Conservation (phyloP, 2,329 filamentous ascomycete species). For the Emergomyces africanus region DNA sequence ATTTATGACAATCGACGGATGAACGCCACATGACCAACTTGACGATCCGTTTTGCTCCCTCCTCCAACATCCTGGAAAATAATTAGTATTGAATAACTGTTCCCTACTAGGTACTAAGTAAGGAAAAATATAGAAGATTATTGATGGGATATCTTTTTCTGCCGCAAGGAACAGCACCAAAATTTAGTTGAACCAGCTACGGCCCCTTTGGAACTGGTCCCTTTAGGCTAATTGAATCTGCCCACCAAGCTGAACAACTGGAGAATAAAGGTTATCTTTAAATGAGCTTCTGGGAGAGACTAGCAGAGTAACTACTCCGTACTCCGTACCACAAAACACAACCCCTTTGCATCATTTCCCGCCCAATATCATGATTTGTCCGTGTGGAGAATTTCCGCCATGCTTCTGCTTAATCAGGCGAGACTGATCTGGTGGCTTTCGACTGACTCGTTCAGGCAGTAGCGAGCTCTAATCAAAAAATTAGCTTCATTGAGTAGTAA, state of each 20-base stretch:
- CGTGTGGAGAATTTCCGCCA: not conserved
- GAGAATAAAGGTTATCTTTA: too few relatives aligned
- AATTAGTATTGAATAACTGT: too few relatives aligned
- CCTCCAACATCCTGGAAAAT: not conserved
- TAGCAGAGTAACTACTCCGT: too few relatives aligned
- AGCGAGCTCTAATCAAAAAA: not conserved
- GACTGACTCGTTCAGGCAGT: not conserved
- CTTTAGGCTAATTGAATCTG: too few relatives aligned
- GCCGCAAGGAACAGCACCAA: not conserved
- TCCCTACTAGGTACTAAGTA: too few relatives aligned
- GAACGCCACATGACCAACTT: not conserved
- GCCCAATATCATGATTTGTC: not conserved
- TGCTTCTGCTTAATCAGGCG: not conserved
- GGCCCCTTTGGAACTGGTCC: too few relatives aligned
- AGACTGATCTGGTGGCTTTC: not conserved
- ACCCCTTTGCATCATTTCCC: not conserved
- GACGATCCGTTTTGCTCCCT: not conserved
- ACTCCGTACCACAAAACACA: too few relatives aligned
- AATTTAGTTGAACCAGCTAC: not conserved
- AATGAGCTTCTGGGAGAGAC: too few relatives aligned
- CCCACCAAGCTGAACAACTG: too few relatives aligned
- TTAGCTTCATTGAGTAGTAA: not conserved
- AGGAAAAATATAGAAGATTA: too few relatives aligned
- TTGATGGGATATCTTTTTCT: too few relatives aligned
- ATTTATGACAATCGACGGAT: too few relatives aligned